phyloP scores from a whole-genome alignment of 2,329 filamentous ascomycete species.

The Fragosphaeria purpurea region DNA sequence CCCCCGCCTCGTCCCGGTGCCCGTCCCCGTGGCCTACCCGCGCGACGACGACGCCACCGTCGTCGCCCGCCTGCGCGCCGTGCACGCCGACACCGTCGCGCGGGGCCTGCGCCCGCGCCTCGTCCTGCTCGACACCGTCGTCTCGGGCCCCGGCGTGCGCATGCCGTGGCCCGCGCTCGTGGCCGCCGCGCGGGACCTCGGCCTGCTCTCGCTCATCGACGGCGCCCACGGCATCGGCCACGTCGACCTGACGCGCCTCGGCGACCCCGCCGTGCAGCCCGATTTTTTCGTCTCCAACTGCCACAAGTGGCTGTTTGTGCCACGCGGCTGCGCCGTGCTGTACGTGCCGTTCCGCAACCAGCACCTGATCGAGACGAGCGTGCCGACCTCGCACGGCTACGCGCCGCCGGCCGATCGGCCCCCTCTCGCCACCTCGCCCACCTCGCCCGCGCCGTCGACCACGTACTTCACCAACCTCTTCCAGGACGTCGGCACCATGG shows the following conservation, averaged over 20 bases:
- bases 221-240: constrained; percentile 64
- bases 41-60: constrained; percentile 52
- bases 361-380: constrained; percentile 50
- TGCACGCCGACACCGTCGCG: constrained; percentile 36
- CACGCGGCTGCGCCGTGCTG: constrained; percentile 59
- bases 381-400: constrained; percentile 63
- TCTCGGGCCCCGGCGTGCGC: constrained; percentile 56
- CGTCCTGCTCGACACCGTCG: constrained; percentile 62
- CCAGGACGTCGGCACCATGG: constrained; percentile 55
- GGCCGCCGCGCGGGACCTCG: constrained; percentile 43
- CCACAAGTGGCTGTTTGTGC: constrained; percentile 67
- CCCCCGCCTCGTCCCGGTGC: constrained; percentile 23
- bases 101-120: constrained; percentile 47
- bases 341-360: constrained; percentile 61
- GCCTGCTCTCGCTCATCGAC: constrained; percentile 56
- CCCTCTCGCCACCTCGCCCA: constrained; percentile 1
- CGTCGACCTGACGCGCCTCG: constrained; percentile 50
- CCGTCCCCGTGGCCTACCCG: constrained; percentile 49
- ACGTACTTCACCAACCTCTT: constrained; percentile 53
- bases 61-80: constrained; percentile 39
- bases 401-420: constrained; percentile 15
- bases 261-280: constrained; percentile 36
- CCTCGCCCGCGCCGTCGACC: constrained; percentile 20
- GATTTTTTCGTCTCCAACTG: constrained; percentile 68
- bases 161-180: constrained; percentile 59